Base-by-base conservation (phyloP, 2,329 filamentous ascomycete genomes). In the Paracoccidioides lutzii region DNA sequence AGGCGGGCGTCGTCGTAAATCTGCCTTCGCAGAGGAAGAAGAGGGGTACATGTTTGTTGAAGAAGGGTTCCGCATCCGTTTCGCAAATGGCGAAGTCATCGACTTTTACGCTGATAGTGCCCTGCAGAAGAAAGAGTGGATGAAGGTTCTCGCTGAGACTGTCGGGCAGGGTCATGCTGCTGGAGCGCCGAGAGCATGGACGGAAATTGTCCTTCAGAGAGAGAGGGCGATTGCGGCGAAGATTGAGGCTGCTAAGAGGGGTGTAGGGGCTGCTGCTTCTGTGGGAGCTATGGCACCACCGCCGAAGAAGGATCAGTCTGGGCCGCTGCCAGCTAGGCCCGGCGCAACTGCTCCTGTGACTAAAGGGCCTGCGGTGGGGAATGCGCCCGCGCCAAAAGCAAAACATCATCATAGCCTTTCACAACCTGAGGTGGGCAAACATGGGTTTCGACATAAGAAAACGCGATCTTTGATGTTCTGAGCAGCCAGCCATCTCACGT, bases 21-120 rank as follows among this genome's bases (percentile, higher is more conserved):
- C 90, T 38, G 93, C 88, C 9, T 98, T 98, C 70, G 90, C 91
- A 1, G 93, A 97, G 71, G 93, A 98, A 62, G 93, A 98, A 73
- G 93, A 98, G 69, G 93, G 93, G 44, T 98, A 98, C 76, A 95
- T 96, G 87, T 98, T 98, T 69, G 91, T 98, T 54, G 93, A 98
- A 71, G 93, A 98, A 69, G 93, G 93, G 2, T 98, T 98, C 84
- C 88, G 93, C 43, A 95, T 98, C 69, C 89, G 91, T 57, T 98
- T 98, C 73, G 94, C 88, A 69, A 98, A 98, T 66, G 93, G 93
- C 59, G 93, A 98, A 73, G 84, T 95, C 60, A 98, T 98, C 67
- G 91, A 97, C 76, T 97, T 97, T 70, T 97, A 98, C 67, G 93
- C 91, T 66, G 91, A 97, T 71, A 90, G 83, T 37, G 81, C 84